Evolutionary conservation across 1,139 yeast species (phyloP), one percentile per base, ranked within the genome.

Genomic region (Kodamaea arcana): DNA sequence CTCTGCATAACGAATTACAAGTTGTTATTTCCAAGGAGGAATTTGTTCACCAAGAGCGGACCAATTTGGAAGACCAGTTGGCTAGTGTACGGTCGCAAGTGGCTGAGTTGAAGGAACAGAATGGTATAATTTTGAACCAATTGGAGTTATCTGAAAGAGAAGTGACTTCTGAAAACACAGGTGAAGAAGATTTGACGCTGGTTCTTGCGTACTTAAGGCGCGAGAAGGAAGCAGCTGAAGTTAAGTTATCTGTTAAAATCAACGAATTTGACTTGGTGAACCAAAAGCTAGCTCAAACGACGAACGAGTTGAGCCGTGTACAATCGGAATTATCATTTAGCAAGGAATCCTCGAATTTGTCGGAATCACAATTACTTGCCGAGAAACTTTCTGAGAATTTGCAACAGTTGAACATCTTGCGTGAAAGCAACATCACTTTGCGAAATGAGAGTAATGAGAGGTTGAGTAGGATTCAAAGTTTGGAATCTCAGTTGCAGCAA

Each of bases 211-310:
- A 74, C 47, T 64, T 87, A 39, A 80, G 90, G 33, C 79, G 83
- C 43, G 95, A 86, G 48, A 84, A 83, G 52, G 95, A 87, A 43
- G 67, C 80, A 4, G 69, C 80, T 1, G 85, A 80, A 37, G 72
- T 79, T 14, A 83, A 80, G 46, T 63, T 76, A 18, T 69, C 71
- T 9, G 61, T 70, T 17, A 59, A 71, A 17, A 52, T 54, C 12
- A 77, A 74, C 42, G 87, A 80, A 46, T 63, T 65, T 33, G 61
- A 62, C 33, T 60, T 71, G 24, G 57, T 77, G 27, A 65, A 70
- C 42, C 72, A 69, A 36, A 68, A 67, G 29, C 47, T 75, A 22
- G 58, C 58, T 2, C 48, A 62, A 25, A 52, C 65, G 3, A 60
- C 60, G 31, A 44, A 61, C 23, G 83, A 78, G 42, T 51, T 78